phyloP scores from a whole-genome alignment of 208 protist species.

The Leishmania mexicana region DNA sequence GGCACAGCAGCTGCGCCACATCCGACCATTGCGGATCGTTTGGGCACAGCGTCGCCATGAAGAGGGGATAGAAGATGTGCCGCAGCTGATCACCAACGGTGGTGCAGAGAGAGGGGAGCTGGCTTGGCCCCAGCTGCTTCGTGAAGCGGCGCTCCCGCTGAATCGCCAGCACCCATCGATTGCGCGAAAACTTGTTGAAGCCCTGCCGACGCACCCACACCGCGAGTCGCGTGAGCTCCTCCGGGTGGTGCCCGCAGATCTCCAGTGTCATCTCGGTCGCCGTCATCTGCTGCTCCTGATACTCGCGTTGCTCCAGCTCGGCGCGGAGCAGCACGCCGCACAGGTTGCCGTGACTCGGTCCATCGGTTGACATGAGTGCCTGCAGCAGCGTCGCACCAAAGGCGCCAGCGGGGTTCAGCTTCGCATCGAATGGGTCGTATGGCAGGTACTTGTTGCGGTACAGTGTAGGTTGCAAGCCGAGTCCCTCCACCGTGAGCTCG shows the following conservation, averaged over 20 bases:
- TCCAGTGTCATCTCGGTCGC: slow-evolving; percentile 78
- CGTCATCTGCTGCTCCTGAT: slow-evolving; percentile 49
- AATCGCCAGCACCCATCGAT: slow-evolving; percentile 78
- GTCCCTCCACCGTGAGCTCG: slow-evolving; percentile 83
- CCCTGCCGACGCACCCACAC: slow-evolving; percentile 83
- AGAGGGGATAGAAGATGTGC: slow-evolving; percentile 98
- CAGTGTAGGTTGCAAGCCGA: slow-evolving; percentile 85
- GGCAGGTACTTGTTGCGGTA: slow-evolving; percentile 86
- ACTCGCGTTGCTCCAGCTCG: slow-evolving; percentile 83
- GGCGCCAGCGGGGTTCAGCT: slow-evolving; percentile 73
- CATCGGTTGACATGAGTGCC: slow-evolving; percentile 72
- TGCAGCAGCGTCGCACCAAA: slow-evolving; percentile 78
- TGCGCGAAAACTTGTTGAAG: slow-evolving; percentile 80
- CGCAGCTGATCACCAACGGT: slow-evolving; percentile 82
- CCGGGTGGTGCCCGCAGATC: slow-evolving; percentile 68
- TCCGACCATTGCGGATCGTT: slow-evolving; percentile 75
- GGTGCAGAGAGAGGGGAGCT: slow-evolving; percentile 43
- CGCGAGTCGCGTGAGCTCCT: slow-evolving; percentile 73
- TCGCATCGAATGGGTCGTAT: slow-evolving; percentile 77
- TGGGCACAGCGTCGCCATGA: slow-evolving; percentile 97
- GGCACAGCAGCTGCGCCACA: slow-evolving; percentile 93
- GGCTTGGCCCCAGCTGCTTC: slow-evolving; percentile 32
- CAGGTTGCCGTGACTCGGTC: slow-evolving; percentile 75
- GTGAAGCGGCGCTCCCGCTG: slow-evolving; percentile 29
- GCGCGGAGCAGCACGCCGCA: slow-evolving; percentile 79